A percentile compares a stretch with the other conserved stretches of the same genome.
Conservation (phyloP, 495 filamentous ascomycete genomes). For the Cryomyces antarcticus region DNA sequence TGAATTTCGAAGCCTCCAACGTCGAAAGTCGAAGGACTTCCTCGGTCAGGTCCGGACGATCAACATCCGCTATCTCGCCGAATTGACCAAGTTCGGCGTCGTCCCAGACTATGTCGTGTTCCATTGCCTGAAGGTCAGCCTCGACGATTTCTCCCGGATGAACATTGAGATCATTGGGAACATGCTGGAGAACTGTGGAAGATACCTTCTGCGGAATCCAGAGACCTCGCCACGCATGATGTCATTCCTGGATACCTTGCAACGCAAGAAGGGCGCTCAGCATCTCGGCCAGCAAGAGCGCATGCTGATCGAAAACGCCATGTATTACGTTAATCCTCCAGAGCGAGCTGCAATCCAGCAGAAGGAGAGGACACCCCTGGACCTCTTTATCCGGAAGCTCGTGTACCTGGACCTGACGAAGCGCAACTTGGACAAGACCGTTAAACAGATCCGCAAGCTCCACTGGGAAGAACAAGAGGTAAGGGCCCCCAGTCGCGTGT, state of each 20-base stretch:
- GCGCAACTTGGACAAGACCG: conserved; percentile 75
- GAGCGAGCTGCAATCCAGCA: conserved; percentile 85
- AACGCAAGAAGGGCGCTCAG: conserved; percentile 88
- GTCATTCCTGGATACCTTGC: conserved; percentile 82
- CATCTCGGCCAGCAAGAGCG: conserved; percentile 89
- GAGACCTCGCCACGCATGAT: conserved; percentile 85
- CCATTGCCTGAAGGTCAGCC: conserved; percentile 89
- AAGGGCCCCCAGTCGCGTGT: conserved; percentile 3
- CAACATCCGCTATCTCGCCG: conserved; percentile 92
- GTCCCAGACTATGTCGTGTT: conserved; percentile 98
- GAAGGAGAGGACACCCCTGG: conserved; percentile 84
- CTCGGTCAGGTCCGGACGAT: conserved; percentile 80
- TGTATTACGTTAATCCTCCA: conserved; percentile 95
- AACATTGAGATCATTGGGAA: conserved; percentile 98
- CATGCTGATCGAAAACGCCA: conserved; percentile 95
- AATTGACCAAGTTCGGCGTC: conserved; percentile 94
- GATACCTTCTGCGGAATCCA: conserved; percentile 81
- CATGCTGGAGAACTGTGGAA: conserved; percentile 90
- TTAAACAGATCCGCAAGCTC: conserved; percentile 82
- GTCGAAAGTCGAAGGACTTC: conserved; percentile 97
- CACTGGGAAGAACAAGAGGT: conserved; percentile 93
- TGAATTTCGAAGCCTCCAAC: conserved; percentile 90
- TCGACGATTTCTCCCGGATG: conserved; percentile 95
- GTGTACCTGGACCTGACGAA: conserved; percentile 87
- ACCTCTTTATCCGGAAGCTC: conserved; percentile 78